Evolutionary conservation across 768 basidiomycete species (phyloP).

Genomic region (Boletus rubescentipes): DNA sequence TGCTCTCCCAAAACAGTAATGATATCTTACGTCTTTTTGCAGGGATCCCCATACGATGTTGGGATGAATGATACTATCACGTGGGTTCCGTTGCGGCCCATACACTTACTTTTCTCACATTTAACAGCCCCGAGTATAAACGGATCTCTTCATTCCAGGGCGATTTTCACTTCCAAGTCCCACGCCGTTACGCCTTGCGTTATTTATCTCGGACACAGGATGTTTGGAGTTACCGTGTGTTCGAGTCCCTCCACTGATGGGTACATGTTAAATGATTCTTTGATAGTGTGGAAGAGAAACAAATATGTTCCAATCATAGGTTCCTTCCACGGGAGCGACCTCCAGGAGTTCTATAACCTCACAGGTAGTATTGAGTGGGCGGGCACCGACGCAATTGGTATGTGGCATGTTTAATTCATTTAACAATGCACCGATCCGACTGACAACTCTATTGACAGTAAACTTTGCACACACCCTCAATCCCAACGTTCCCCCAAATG

Average conservation of each 20-base stretch:
- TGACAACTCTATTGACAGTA: not conserved
- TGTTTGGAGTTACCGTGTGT: conserved; percentile 12
- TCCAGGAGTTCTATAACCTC: conserved; percentile 15
- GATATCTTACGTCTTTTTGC: not conserved
- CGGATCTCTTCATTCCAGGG: conserved; percentile 21
- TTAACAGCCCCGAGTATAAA: not conserved
- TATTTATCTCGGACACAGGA: conserved; percentile 13
- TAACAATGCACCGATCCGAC: not conserved
- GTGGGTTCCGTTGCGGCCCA: not conserved
- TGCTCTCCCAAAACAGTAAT: not conserved
- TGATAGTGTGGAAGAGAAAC: conserved; percentile 10
- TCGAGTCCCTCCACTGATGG: not conserved
- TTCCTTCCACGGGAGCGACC: conserved; percentile 19
- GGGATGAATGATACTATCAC: conserved; percentile 18
- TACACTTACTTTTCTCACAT: not conserved
- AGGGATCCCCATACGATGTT: conserved; percentile 31
- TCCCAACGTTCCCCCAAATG: not conserved
- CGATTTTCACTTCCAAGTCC: conserved; percentile 1
- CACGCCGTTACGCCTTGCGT: conserved; percentile 5
- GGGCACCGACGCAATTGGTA: conserved; percentile 13
- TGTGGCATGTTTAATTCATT: not conserved
- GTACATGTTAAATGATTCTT: not conserved
- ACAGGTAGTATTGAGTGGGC: conserved; percentile 11
- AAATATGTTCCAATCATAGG: conserved; percentile 9
- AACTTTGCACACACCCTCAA: conserved; percentile 21